Conservation (phyloP, 306 rosid genomes). For the Corylus avellana region DNA sequence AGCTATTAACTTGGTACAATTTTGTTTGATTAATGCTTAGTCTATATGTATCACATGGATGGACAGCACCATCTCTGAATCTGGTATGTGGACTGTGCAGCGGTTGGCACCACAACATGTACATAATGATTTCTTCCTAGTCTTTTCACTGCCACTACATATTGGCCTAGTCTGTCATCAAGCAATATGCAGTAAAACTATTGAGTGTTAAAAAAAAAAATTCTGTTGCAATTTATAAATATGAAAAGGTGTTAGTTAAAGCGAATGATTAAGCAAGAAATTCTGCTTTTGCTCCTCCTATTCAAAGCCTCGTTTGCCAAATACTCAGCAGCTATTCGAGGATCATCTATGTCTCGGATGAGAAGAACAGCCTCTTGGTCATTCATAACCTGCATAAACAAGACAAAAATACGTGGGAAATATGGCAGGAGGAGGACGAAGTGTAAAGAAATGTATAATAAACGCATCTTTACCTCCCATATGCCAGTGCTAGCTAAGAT, state of each 20-base stretch:
- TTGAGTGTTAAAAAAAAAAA: neutral
- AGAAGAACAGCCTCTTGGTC: slow-evolving; percentile 90
- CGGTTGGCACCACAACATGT: neutral
- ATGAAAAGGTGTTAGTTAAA: slow-evolving; percentile 44
- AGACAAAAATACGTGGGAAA: neutral
- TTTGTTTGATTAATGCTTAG: neutral
- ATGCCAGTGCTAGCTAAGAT: slow-evolving; percentile 79
- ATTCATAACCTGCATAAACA: slow-evolving; percentile 63
- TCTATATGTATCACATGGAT: neutral
- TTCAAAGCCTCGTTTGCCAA: slow-evolving; percentile 76
- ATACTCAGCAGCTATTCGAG: slow-evolving; percentile 79
- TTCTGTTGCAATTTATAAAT: neutral
- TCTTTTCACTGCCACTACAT: too few species aligned
- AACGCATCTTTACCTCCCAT: slow-evolving; percentile 63
- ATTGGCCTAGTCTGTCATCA: neutral
- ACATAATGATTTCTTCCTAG: neutral
- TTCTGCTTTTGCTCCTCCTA: slow-evolving; percentile 75
- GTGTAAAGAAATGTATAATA: neutral
- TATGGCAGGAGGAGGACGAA: too few species aligned
- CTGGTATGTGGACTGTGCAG: neutral
- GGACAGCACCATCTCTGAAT: neutral
- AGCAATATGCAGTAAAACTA: neutral
- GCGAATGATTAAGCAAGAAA: slow-evolving; percentile 84
- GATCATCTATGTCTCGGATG: slow-evolving; percentile 68
- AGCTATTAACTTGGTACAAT: neutral